Evolutionary conservation across 805 yeast species (phyloP).

Genomic region (Kodamaea kaohsiungensis): DNA sequence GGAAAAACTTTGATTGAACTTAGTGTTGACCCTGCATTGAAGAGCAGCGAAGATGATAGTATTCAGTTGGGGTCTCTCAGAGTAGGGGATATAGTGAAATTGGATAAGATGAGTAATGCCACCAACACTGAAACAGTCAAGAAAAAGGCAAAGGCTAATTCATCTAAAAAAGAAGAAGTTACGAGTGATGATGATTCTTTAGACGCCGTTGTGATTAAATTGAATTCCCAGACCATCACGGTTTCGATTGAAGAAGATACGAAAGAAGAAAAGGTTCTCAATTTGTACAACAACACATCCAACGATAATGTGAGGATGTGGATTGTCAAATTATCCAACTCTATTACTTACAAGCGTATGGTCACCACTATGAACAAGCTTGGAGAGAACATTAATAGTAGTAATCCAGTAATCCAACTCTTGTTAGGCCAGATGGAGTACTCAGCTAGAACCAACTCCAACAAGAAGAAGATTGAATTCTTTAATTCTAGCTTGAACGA

Average conservation of each 20-base stretch:
- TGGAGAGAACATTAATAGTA: slow-evolving; percentile 39
- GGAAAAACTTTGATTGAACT: slow-evolving; percentile 73
- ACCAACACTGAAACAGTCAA: slow-evolving; percentile 16
- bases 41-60: slow-evolving; percentile 24
- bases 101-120: slow-evolving; percentile 43
- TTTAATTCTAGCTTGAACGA: slow-evolving; percentile 52
- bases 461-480: slow-evolving; percentile 24
- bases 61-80: slow-evolving; percentile 55
- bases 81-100: slow-evolving; percentile 74
- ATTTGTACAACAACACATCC: slow-evolving; percentile 45
- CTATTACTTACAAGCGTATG: slow-evolving; percentile 77
- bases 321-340: slow-evolving; percentile 67
- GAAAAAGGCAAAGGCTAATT: slow-evolving; percentile 26
- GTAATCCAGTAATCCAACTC: slow-evolving; percentile 38
- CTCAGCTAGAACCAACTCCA: slow-evolving; percentile 1
- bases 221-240: slow-evolving; percentile 48
- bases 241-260: slow-evolving; percentile 62
- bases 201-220: slow-evolving; percentile 67
- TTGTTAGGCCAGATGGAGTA: slow-evolving; percentile 48
- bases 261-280: slow-evolving; percentile 46
- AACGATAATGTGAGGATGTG: slow-evolving; percentile 49
- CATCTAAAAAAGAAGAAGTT: slow-evolving; percentile 18
- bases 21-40: slow-evolving; percentile 50
- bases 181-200: slow-evolving; percentile 24
- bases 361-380: slow-evolving; percentile 71